A percentile compares a stretch with the other conserved stretches of the same genome.
These are phyloP conservation scores for Bifiguratus adelaidae DNA, from an alignment of 192 early-diverging fungal species.

Conservation along the genomic window DNA sequence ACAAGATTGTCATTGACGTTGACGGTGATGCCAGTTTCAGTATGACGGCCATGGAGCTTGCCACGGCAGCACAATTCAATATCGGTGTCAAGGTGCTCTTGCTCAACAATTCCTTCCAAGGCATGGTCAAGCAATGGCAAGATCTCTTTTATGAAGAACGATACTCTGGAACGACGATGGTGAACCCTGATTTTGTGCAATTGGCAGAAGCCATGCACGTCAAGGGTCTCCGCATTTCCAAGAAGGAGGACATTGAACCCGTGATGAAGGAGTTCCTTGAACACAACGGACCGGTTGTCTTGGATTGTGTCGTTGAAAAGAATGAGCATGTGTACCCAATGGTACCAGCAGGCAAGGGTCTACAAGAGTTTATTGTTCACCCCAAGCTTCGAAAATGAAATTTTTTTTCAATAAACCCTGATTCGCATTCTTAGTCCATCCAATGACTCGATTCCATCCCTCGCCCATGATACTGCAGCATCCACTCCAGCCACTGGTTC, in stretches of 20 bases:
- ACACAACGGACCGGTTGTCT: conserved; percentile 76
- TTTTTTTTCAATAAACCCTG: no score
- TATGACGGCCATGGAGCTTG: conserved; percentile 98
- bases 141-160: conserved; percentile 98
- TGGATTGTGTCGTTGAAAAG: conserved; percentile 87
- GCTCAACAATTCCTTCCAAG: conserved; percentile 99
- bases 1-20: conserved; percentile 95
- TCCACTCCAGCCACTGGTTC: no score
- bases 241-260: conserved; percentile 71
- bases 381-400: no score
- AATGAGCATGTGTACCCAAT: conserved; percentile 95
- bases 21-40: conserved; percentile 98
- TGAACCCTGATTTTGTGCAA: conserved; percentile 97
- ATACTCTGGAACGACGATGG: conserved; percentile 90
- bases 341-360: conserved; percentile 88
- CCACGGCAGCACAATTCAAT: conserved; percentile 94
- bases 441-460: no score
- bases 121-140: conserved; percentile 92
- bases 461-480: no score
- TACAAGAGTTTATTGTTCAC: conserved; percentile 80
- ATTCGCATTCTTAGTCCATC: no score
- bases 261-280: conserved; percentile 89
- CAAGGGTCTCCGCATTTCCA: conserved; percentile 77
- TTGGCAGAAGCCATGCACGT: conserved; percentile 90
- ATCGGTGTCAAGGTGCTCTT: conserved; percentile 95